Evolutionary conservation across 768 basidiomycete genomes (phyloP), one percentile per base, ranked within the genome.

Genomic region (Leccinum longicurvipes): DNA sequence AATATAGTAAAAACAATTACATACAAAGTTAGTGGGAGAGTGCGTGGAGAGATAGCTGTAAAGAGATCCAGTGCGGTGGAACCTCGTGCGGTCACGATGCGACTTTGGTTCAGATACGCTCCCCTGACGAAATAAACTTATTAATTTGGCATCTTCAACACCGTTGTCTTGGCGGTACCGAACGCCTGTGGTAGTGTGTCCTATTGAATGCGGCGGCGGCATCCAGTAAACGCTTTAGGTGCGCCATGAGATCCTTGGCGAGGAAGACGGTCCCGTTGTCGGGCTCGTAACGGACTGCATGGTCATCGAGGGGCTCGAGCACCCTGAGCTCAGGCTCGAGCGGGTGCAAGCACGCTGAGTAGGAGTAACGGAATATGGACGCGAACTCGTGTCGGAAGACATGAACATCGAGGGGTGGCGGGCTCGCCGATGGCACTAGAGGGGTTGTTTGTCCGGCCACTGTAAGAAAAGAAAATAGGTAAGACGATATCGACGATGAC

Each of bases 231-330:
- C 67, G 61, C 39, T 61, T 68, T 2, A 72, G 39, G 50, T 60
- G 68, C 6, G 51, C 53, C 63, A 73, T 63, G 25, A 67, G 66
- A 31, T 82, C 75, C 53, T 76, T 79, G 9, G 83, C 81, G 23
- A 86, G 72, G 59, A 84, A 85, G 12, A 84, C 82, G 4, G 79
- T 81, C 53, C 77, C 83, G 47, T 69, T 82, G 52, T 84, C 83
- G 57, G 81, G 78, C 54, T 86, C 83, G 54, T 84, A 84, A 11
- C 74, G 76, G 36, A 79, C 72, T 44, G 76, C 69, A 23, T 70
- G 70, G 8, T 79, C 77, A 27, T 79, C 74, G 39, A 86, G 80
- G 27, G 70, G 63, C 64, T 84, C 79, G 23, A 85, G 68, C 53
- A 85, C 76, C 56, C 71, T 73, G 14, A 86, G 75, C 50, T 72